Evolutionary conservation across 768 basidiomycete species (phyloP), one percentile per base, ranked within the genome.

Genomic region (Agaricus sinodeliciosus): DNA sequence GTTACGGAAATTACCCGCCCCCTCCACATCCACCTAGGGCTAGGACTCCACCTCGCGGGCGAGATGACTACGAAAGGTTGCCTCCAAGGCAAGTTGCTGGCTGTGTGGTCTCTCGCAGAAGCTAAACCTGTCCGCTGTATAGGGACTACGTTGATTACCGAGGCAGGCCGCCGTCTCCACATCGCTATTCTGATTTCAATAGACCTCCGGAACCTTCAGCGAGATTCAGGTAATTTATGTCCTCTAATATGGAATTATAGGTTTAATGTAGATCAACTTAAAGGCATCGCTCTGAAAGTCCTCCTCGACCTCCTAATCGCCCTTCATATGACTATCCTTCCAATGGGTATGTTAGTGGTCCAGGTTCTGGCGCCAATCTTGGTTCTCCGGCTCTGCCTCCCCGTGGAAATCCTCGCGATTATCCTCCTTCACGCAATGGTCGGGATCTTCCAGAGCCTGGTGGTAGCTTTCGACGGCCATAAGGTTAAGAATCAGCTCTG

Each of bases 261-360:
- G 42, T 31, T 31, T 42, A 46, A 15, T 25, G 3, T 48, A 55
- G 18, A 48, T 19, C 52, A 81, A 85, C 59, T 81, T 84, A 49
- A 31, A 86, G 85, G 53, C 84, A 87, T 59, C 84, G 87, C 48
- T 90, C 88, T 27, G 76, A 81, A 60, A 90, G 87, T 60, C 85
- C 84, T 51, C 69, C 79, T 55, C 65, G 68, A 61, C 31, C 31
- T 31, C 31, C 7, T 11, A 31, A 31, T 31, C 31, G 31, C 31
- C 66, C 70, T 48, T 45, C 65, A 6, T 85, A 84, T 66, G 82
- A 85, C 48, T 82, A 82, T 60, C 62, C 75, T 44, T 63, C 62
- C 61, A 80, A 80, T 59, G 78, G 79, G 61, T 81, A 84, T 58
- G 58, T 63, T 63, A 60, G 22, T 39, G 50, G 50, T 34, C 49